Evolutionary conservation across 148 eudicot species (phyloP).

Genomic region (Camellia granthamiana): DNA sequence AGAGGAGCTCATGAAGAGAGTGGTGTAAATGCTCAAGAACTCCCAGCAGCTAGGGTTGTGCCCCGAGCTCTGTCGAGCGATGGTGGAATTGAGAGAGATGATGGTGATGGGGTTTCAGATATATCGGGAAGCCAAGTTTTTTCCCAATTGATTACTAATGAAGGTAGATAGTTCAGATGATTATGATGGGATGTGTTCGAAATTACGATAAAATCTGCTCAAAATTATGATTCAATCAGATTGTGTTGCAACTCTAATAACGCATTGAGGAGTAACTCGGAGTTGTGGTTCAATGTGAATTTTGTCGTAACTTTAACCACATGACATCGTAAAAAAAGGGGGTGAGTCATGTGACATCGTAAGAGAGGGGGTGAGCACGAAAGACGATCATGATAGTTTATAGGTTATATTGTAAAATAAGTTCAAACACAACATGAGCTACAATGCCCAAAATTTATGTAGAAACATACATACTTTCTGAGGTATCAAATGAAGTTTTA

Average conservation of each 20-base stretch:
- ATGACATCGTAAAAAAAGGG: no score
- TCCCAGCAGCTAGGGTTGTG: conserved; percentile 28
- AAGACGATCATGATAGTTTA: not conserved
- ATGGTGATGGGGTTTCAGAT: conserved; percentile 44
- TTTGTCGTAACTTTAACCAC: no score
- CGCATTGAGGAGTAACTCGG: no score
- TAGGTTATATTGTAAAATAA: conserved; percentile 1
- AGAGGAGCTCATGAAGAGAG: conserved; percentile 28
- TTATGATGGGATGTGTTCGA: no score
- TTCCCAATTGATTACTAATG: conserved; percentile 73
- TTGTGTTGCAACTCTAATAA: no score
- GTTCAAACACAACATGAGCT: conserved; percentile 1
- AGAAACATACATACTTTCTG: not conserved
- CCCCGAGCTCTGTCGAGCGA: conserved; percentile 26
- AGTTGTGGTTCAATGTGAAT: no score
- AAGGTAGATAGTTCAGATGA: conserved; percentile 52
- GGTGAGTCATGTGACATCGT: no score
- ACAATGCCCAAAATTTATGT: not conserved
- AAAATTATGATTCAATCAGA: no score
- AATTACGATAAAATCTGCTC: no score
- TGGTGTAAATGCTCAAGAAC: conserved; percentile 22
- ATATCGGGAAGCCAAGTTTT: conserved; percentile 59
- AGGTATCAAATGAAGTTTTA: conserved; percentile 11
- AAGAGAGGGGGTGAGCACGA: no score
- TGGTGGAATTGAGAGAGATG: conserved; percentile 18